Conservation (phyloP, 257 asterid species). For the Solanum okadae region DNA sequence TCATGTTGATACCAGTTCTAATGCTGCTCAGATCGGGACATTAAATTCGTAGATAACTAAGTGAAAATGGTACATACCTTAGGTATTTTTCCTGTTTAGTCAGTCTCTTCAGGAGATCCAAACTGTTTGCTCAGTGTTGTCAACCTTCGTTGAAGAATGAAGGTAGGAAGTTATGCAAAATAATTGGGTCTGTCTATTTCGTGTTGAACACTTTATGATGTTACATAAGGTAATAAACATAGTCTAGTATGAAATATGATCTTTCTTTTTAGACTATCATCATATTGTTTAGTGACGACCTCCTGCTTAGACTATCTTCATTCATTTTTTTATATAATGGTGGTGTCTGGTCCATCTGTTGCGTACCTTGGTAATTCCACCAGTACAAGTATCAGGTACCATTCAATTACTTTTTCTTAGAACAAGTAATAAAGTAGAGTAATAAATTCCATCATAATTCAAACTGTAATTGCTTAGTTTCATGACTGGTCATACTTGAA, state of each 20-base stretch:
- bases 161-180: not conserved
- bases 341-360: not conserved
- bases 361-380: not conserved
- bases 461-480: not conserved
- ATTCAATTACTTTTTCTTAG: not conserved
- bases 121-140: no score
- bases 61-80: not conserved
- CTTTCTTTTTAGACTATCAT: not conserved
- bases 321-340: not conserved
- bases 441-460: not conserved
- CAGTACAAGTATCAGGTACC: not conserved
- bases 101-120: no score
- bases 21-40: not conserved
- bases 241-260: no score
- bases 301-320: not conserved
- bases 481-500: not conserved
- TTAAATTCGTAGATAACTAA: no score
- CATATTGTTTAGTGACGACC: not conserved
- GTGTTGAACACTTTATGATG: not conserved
- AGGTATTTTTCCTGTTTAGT: no score
- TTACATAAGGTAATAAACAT: not conserved
- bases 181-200: not conserved
- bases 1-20: not conserved
- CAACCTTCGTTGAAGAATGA: not conserved
- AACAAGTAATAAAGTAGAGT: not conserved